Base-by-base conservation (phyloP, 2,329 filamentous ascomycete species). In the Macrophomina tecta region DNA sequence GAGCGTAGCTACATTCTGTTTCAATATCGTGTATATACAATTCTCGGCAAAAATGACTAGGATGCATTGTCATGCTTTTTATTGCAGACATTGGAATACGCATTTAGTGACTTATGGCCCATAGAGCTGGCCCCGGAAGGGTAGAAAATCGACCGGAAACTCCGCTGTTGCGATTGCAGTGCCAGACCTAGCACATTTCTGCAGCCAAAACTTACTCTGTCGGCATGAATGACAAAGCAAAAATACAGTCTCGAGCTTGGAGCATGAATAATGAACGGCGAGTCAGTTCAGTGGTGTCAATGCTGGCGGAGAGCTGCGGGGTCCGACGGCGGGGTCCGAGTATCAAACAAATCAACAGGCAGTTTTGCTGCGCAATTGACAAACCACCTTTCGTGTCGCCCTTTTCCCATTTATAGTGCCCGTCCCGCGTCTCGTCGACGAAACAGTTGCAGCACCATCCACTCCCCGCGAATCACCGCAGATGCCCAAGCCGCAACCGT, bases 401-500 rank as follows among this genome's bases (percentile, higher is more conserved):
- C n/a, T 6, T 45, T 16, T n/a, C 18, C 18, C 58, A 42, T 38
- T 30, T 38, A 62, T 48, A 46, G 14, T 16, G 14, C 30, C n/a
- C 4, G 16, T 38, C 45, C 40, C 42, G 28, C 56, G 36, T 16
- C 38, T 60, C 56, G 4, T 4, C 42, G 28, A 5, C 18, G 23
- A 5, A 61, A 42, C 42, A 48, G 14, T 14, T 23, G 16, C 56
- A 16, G 16, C 56, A 48, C 18, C 28, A 11, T 28, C 38, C 32
- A 30, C 42, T 14, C 32, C n/a, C 32, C 45, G 38, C 58, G 38
- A 28, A 49, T 14, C 11, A 12, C 42, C 32, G 4, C 53, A 40
- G 42, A 65, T 65, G 63, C 63, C 63, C 40, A 58, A 65, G 63
- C 63, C 63, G 30, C 46, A 58, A 56, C 51, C 52, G 51, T 16